These are phyloP conservation scores for Lycium ferocissimum DNA, from an alignment of 257 asterid species.

Conservation along the genomic window DNA sequence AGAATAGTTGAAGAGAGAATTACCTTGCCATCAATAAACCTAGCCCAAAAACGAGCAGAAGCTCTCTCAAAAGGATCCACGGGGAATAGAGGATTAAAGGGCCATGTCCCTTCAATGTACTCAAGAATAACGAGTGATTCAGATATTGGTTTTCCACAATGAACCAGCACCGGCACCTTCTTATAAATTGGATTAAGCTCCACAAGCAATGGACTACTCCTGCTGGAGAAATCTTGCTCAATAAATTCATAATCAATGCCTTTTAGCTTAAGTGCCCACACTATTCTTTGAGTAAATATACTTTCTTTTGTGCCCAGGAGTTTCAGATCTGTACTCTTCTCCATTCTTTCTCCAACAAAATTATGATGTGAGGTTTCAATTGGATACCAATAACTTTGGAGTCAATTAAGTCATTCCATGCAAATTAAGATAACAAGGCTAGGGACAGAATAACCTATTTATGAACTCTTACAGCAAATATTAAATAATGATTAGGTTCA, in stretches of 20 bases:
- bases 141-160: slow-evolving; percentile 29
- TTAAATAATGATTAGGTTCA: no score
- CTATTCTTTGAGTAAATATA: slow-evolving; percentile 27
- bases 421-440: background rate
- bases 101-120: slow-evolving; percentile 36
- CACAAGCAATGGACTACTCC: slow-evolving; percentile 26
- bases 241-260: slow-evolving; percentile 6
- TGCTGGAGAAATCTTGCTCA: slow-evolving; percentile 31
- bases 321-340: slow-evolving; percentile 19
- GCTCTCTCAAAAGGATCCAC: slow-evolving; percentile 28
- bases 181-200: slow-evolving; percentile 35
- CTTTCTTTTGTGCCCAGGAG: slow-evolving; percentile 31
- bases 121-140: slow-evolving; percentile 38
- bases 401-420: background rate
- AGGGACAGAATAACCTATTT: background rate
- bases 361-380: background rate
- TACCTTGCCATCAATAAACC: slow-evolving; percentile 30
- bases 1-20: background rate
- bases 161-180: slow-evolving; percentile 35
- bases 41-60: slow-evolving; percentile 32
- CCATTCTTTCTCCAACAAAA: slow-evolving; percentile 14
- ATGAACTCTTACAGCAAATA: no score
- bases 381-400: background rate
- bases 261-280: slow-evolving; percentile 34
- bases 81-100: slow-evolving; percentile 28